Evolutionary conservation across 352 stramenopile species (phyloP), one percentile per base, ranked within the genome.

Genomic region (Pythium aristosporum): DNA sequence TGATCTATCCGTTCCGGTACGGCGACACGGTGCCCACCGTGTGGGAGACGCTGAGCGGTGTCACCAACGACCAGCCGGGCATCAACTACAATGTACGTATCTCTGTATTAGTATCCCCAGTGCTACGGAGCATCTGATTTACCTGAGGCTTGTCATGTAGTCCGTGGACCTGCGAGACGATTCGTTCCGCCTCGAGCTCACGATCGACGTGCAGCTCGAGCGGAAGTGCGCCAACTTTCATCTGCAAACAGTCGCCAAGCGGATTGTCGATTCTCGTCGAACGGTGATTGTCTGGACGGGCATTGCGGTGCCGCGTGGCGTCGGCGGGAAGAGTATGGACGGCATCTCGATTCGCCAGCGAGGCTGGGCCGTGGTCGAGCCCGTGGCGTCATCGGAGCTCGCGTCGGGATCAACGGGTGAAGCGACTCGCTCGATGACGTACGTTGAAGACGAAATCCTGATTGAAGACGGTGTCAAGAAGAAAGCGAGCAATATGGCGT

Each of bases 231-330:
- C 20, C 16, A 28, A 16, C 21, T 61, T 59, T 20, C 13, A 30
- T 2, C 12, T 54, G 16, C 28, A 16, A 15, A 58, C 50, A 2
- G 59, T 54, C 28, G 48, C 49, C 6, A 42, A 53, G n/a, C 39
- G 49, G 12, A 50, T 54, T 34, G 21, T 47, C 16, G 60, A 67
- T 15, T 2, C 23, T 1, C 15, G 62, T 32, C 61, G 61, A n/a
- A 44, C 25, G 1, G 51, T 67, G 12, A 51, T 67, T 30, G 50
- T 67, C 1, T 67, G 53, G 51, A 47, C 52, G 1, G 61, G 23
- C 7, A 6, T 61, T 18, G 51, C 43, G 2, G 52, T 55, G 5
- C 61, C 61, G 5, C 20, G 5, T 21, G 51, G 54, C 4, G 52
- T 61, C 3, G 25, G 8, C 15, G 34, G n/a, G 13, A 20, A n/a